These are phyloP conservation scores for Biscogniauxia mediterranea DNA, from an alignment of 2,329 filamentous ascomycete species.

Conservation along the genomic window DNA sequence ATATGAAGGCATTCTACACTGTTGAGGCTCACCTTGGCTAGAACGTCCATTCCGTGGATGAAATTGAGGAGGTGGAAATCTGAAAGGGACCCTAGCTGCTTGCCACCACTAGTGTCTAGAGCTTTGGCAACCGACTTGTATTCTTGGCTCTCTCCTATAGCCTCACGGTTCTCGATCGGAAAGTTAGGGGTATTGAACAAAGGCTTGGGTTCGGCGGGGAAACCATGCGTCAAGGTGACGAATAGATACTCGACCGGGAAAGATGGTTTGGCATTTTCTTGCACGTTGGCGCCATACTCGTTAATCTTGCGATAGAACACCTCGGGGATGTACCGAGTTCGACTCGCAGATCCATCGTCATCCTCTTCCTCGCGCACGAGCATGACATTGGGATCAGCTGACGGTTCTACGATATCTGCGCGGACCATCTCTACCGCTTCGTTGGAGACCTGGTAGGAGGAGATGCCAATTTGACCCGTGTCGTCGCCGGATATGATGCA, in stretches of 20 bases:
- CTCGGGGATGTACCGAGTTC: slow-evolving; percentile 88
- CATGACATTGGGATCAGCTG: slow-evolving; percentile 90
- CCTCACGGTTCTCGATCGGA: slow-evolving; percentile 87
- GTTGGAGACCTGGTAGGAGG: slow-evolving; percentile 92
- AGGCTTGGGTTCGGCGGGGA: slow-evolving; percentile 77
- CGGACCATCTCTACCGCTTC: slow-evolving; percentile 96
- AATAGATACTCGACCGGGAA: slow-evolving; percentile 97
- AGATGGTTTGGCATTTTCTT: slow-evolving; percentile 93
- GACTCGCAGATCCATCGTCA: slow-evolving; percentile 65
- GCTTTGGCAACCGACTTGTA: slow-evolving; percentile 65
- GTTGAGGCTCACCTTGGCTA: slow-evolving; percentile 69
- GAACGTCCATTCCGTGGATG: slow-evolving; percentile 73
- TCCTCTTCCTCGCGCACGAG: slow-evolving; percentile 91
- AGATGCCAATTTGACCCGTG: slow-evolving; percentile 81
- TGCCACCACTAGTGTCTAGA: slow-evolving; percentile 60
- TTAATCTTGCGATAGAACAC: slow-evolving; percentile 96
- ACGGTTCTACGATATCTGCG: slow-evolving; percentile 92
- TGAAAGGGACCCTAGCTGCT: slow-evolving; percentile 66
- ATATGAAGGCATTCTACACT: slow-evolving; percentile 16
- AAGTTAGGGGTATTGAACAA: slow-evolving; percentile 74
- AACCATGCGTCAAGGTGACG: slow-evolving; percentile 93
- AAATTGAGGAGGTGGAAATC: slow-evolving; percentile 96
- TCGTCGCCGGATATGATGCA: slow-evolving; percentile 95
- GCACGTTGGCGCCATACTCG: slow-evolving; percentile 93
- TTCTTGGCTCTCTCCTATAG: slow-evolving; percentile 84